Conservation (phyloP, 306 rosid genomes). For the Prosopis cineraria region DNA sequence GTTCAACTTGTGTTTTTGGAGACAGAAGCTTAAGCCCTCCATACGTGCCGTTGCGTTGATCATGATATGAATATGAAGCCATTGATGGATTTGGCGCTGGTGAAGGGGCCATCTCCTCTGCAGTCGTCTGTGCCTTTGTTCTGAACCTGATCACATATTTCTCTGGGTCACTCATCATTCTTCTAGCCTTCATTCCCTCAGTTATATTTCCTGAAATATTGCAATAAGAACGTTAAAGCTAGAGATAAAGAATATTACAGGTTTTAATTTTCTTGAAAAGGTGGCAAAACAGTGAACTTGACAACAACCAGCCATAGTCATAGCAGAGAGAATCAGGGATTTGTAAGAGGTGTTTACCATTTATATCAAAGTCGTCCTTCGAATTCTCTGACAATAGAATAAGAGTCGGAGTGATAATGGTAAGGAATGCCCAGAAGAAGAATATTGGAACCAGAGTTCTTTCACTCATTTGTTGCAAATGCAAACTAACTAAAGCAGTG, state of each 20-base stretch:
- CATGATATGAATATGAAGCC: conserved; percentile 19
- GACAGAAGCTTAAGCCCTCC: background rate
- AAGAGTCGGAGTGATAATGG: conserved; percentile 62
- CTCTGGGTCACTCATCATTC: conserved; percentile 38
- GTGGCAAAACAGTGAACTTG: background rate
- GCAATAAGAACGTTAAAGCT: background rate
- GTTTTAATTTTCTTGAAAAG: background rate
- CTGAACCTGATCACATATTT: conserved; percentile 20
- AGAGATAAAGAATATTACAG: background rate
- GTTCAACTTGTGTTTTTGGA: background rate
- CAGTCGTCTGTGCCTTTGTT: conserved; percentile 32
- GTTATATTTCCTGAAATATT: conserved; percentile 39
- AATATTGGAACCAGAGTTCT: conserved; percentile 60
- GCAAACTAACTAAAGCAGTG: background rate
- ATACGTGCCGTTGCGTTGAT: conserved; percentile 25
- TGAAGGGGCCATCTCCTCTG: conserved; percentile 14
- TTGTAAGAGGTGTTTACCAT: background rate
- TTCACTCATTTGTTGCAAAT: conserved; percentile 44
- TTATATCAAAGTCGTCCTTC: conserved; percentile 20
- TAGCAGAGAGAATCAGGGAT: background rate
- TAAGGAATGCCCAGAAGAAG: conserved; percentile 65
- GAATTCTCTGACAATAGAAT: conserved; percentile 51
- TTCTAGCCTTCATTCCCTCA: conserved; percentile 40
- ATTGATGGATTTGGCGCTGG: conserved; percentile 26
- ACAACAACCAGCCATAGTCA: background rate